Conservation (phyloP, 768 basidiomycete species). For the Lepiota subincarnata region DNA sequence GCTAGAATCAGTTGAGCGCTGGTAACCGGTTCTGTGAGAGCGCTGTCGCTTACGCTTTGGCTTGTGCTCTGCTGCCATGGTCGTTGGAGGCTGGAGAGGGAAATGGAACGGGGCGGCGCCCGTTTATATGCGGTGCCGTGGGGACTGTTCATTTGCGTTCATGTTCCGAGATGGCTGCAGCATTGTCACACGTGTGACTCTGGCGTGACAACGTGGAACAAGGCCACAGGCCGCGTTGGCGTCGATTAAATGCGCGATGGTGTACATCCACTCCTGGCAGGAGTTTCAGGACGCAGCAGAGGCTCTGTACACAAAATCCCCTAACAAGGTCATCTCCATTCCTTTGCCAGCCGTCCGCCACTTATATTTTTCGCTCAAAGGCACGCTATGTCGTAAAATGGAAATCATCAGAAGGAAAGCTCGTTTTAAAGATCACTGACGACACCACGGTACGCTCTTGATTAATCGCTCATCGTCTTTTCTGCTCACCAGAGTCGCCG, state of each 20-base stretch:
- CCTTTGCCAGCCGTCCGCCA: constrained; percentile 1
- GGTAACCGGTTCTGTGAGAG: too few relatives aligned
- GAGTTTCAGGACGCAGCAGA: constrained; percentile 89
- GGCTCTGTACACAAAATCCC: constrained; percentile 75
- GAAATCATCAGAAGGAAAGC: constrained; percentile 77
- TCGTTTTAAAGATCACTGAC: constrained; percentile 93
- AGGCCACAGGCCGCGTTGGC: constrained; percentile 13
- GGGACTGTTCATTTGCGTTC: background rate
- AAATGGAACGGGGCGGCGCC: background rate
- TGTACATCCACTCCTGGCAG: constrained; percentile 88
- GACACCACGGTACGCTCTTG: constrained; percentile 66
- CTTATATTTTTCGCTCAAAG: constrained; percentile 34
- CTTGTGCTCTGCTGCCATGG: constrained; percentile 5
- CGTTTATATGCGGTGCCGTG: background rate
- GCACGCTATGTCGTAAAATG: constrained; percentile 92
- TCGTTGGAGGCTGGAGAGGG: constrained; percentile 6
- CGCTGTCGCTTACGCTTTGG: constrained; percentile 29
- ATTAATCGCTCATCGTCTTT: background rate
- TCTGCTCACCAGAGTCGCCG: background rate
- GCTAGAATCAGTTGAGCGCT: constrained; percentile 38
- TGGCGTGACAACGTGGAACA: constrained; percentile 16
- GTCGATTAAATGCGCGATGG: constrained; percentile 57
- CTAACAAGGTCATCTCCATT: constrained; percentile 55
- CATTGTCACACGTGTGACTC: constrained; percentile 16
- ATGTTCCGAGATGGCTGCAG: constrained; percentile 8